A percentile compares a stretch with the other conserved stretches of the same genome.
phyloP scores from a whole-genome alignment of 306 rosid genomes.

The Hippophae tibetana region DNA sequence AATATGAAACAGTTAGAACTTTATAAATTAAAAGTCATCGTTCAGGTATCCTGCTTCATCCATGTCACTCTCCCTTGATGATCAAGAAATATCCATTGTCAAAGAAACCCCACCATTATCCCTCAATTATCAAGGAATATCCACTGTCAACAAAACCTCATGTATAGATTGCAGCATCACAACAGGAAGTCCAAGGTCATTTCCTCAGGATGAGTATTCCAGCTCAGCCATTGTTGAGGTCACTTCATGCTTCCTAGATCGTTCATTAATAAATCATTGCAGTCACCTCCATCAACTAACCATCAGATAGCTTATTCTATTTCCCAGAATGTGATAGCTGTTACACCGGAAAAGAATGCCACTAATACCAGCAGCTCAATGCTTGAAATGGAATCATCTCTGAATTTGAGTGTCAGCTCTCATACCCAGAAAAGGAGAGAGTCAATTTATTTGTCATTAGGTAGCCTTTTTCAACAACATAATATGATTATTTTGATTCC shows the following conservation, averaged over 20 bases:
- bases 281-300: conserved; percentile 18
- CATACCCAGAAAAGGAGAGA: conserved; percentile 64
- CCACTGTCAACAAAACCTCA: conserved; percentile 51
- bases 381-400: conserved; percentile 47
- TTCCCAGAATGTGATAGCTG: conserved; percentile 26
- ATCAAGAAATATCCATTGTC: conserved; percentile 40
- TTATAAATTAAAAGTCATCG: conserved; percentile 22
- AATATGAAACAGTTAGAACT: neutral
- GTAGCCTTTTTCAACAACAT: conserved; percentile 36
- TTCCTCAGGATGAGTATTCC: conserved; percentile 35
- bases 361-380: conserved; percentile 24
- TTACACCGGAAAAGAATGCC: conserved; percentile 51
- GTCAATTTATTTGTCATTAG: conserved; percentile 26
- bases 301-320: conserved; percentile 29
- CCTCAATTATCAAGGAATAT: conserved; percentile 38
- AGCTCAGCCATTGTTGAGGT: conserved; percentile 42
- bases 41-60: conserved; percentile 43
- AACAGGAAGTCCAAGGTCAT: conserved; percentile 39
- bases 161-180: conserved; percentile 18
- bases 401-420: conserved; percentile 76
- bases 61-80: conserved; percentile 28
- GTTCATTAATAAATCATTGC: conserved; percentile 10
- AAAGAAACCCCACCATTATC: conserved; percentile 42
- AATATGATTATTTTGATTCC: conserved; percentile 26
- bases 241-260: conserved; percentile 36